phyloP scores from a whole-genome alignment of 805 yeast species.

The Wickerhamiella parazyma region DNA sequence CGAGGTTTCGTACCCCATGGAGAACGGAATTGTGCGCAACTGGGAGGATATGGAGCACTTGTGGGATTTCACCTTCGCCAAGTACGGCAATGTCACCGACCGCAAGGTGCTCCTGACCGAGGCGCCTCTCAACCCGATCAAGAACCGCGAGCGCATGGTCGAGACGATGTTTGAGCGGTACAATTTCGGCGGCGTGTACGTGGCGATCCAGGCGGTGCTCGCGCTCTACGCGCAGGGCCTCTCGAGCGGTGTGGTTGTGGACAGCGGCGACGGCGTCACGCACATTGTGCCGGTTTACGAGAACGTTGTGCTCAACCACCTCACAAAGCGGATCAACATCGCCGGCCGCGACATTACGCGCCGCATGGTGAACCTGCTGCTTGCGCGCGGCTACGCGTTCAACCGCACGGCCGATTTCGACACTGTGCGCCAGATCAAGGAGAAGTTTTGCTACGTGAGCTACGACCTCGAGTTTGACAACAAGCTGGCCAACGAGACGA shows the following conservation, averaged over 20 bases:
- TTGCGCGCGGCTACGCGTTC: conserved; percentile 95
- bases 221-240: conserved; percentile 96
- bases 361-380: conserved; percentile 74
- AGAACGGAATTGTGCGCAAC: conserved; percentile 89
- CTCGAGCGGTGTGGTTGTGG: conserved; percentile 94
- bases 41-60: conserved; percentile 99
- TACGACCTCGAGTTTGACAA: conserved; percentile 86
- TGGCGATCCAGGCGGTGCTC: conserved; percentile 94
- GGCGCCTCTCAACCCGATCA: conserved; percentile 94
- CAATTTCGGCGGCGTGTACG: conserved; percentile 83
- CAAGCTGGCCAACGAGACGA: conserved; percentile 83
- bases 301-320: conserved; percentile 87
- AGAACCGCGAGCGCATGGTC: conserved; percentile 83
- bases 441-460: conserved; percentile 87
- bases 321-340: conserved; percentile 83
- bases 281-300: conserved; percentile 98
- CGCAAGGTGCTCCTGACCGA: conserved; percentile 81
- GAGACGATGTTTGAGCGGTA: conserved; percentile 87
- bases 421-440: conserved; percentile 95
- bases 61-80: conserved; percentile 96
- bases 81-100: conserved; percentile 64
- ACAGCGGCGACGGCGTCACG: conserved; percentile 97
- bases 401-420: conserved; percentile 98
- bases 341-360: conserved; percentile 99
- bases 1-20: conserved; percentile 97